Conservation (phyloP, 805 yeast species). For the Candida fluviatilis region DNA sequence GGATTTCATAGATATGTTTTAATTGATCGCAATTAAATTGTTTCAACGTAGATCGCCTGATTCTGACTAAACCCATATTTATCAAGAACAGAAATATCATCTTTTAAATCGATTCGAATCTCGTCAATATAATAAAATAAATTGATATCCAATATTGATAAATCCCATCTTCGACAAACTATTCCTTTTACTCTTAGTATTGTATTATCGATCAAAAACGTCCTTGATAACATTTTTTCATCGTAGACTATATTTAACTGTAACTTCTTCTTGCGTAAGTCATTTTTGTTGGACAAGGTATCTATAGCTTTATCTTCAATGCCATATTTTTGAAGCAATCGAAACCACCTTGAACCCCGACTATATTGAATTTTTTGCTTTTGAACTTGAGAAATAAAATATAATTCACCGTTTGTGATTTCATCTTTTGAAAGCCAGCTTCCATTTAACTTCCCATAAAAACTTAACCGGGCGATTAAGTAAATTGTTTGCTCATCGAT, state of each 20-base stretch:
- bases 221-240: conserved; percentile 9
- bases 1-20: neutral
- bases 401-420: conserved; percentile 63
- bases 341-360: conserved; percentile 36
- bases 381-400: conserved; percentile 52
- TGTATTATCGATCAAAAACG: conserved; percentile 20
- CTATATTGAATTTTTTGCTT: conserved; percentile 17
- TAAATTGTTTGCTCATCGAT: conserved; percentile 28
- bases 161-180: conserved; percentile 13
- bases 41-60: conserved; percentile 16
- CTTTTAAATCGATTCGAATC: conserved; percentile 18
- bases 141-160: conserved; percentile 20
- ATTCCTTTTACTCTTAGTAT: conserved; percentile 34
- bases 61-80: conserved; percentile 14
- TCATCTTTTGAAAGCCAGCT: conserved; percentile 42
- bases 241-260: conserved; percentile 7
- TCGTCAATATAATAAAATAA: conserved; percentile 23
- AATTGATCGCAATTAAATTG: neutral
- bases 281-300: neutral
- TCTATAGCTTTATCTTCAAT: conserved; percentile 10
- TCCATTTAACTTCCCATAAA: conserved; percentile 53
- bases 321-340: conserved; percentile 35
- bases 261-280: conserved; percentile 8
- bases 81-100: conserved; percentile 25
- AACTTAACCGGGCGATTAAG: conserved; percentile 44